Evolutionary conservation across 768 basidiomycete species (phyloP).

Genomic region (Sarcodon sp.): DNA sequence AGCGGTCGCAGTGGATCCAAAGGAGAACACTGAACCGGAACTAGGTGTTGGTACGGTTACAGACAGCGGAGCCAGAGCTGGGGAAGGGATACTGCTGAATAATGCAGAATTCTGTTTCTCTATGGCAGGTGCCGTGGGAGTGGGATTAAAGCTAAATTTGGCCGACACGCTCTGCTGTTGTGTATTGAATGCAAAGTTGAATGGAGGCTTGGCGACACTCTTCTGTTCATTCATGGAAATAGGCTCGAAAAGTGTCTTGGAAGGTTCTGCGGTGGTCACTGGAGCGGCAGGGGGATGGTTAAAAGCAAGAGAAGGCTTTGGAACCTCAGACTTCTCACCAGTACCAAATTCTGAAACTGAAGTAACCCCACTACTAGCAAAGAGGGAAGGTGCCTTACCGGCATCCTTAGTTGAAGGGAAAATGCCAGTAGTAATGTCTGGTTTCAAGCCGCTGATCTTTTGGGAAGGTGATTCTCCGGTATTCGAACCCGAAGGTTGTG

Average conservation of each 20-base stretch:
- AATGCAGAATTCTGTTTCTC: conserved; percentile 1
- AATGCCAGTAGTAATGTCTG: no score
- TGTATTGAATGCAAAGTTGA: no score
- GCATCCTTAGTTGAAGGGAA: no score
- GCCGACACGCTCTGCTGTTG: neutral
- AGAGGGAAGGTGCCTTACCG: no score
- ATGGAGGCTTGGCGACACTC: neutral
- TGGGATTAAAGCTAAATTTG: conserved; percentile 5
- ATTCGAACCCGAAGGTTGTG: no score
- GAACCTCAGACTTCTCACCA: neutral
- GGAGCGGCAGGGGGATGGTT: neutral
- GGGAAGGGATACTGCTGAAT: conserved; percentile 12
- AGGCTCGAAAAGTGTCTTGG: neutral
- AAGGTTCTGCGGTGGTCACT: neutral
- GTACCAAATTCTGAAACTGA: no score
- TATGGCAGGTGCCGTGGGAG: conserved; percentile 8
- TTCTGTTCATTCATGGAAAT: conserved; percentile 12
- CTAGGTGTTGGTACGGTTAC: conserved; percentile 10
- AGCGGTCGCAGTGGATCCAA: conserved; percentile 7
- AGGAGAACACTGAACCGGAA: conserved; percentile 4
- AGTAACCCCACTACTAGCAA: no score
- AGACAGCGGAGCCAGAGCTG: no score
- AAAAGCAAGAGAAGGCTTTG: neutral
- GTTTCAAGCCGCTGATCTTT: no score
- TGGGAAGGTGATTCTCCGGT: no score